phyloP scores from a whole-genome alignment of 2,329 filamentous ascomycete species.

The Aspergillus fumigatus region DNA sequence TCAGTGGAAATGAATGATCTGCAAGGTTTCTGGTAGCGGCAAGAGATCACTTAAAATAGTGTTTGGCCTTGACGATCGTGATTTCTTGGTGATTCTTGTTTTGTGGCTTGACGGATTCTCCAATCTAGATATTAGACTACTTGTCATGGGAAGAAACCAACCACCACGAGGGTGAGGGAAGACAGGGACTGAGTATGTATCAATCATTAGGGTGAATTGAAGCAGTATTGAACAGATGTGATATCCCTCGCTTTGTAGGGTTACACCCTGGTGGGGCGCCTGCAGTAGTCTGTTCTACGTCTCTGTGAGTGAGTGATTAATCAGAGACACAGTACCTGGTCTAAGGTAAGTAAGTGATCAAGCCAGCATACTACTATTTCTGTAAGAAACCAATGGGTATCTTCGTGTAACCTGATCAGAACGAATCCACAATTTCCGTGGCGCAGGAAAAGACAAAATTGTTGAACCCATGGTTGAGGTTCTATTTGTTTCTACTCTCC shows the following conservation, averaged over 20 bases:
- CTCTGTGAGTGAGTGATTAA: not conserved
- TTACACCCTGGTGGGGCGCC: too few relatives aligned
- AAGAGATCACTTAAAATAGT: not conserved
- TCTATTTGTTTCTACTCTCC: not conserved
- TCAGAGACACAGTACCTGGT: not conserved
- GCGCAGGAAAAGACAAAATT: not conserved
- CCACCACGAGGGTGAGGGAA: not conserved
- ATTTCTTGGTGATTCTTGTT: not conserved
- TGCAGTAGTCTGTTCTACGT: not conserved
- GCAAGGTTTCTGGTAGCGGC: not conserved
- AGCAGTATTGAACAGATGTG: too few relatives aligned
- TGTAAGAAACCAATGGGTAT: too few relatives aligned
- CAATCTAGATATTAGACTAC: not conserved
- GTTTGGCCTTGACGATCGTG: not conserved
- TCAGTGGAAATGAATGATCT: not conserved
- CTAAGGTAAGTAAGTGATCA: too few relatives aligned
- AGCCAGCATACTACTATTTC: too few relatives aligned
- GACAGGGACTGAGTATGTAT: not conserved
- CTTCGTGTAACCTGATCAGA: not conserved
- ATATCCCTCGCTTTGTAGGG: not conserved
- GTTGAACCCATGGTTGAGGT: not conserved
- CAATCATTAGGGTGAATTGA: too few relatives aligned
- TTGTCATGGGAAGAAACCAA: not conserved
- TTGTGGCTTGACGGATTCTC: not conserved
- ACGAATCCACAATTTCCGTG: not conserved